Evolutionary conservation across 2,329 filamentous ascomycete genomes (phyloP).

Genomic region (Colletotrichum viniferum): DNA sequence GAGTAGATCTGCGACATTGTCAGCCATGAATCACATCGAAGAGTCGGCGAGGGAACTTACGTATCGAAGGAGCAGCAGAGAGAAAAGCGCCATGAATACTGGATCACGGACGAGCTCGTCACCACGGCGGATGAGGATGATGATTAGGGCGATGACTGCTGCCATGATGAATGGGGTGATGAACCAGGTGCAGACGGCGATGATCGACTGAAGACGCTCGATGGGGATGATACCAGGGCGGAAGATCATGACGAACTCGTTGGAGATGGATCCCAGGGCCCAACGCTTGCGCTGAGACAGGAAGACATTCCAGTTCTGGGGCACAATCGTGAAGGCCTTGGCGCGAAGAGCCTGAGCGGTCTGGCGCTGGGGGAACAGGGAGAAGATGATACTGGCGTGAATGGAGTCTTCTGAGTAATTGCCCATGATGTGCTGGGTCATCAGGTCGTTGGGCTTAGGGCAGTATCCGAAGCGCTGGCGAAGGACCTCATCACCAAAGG

Average conservation of each 20-base stretch:
- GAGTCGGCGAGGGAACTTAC: conserved; percentile 32
- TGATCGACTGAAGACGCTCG: conserved; percentile 47
- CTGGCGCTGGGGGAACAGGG: conserved; percentile 44
- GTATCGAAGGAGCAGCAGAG: conserved; percentile 40
- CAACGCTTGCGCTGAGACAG: conserved; percentile 53
- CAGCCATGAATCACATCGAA: background rate
- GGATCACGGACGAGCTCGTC: conserved; percentile 36
- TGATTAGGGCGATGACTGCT: conserved; percentile 39
- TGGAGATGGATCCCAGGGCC: conserved; percentile 52
- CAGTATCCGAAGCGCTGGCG: conserved; percentile 52
- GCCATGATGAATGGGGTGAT: conserved; percentile 50
- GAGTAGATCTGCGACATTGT: conserved; percentile 38
- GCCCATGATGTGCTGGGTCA: conserved; percentile 53
- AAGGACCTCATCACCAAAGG: conserved; percentile 50
- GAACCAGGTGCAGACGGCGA: conserved; percentile 51
- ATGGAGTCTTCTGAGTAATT: conserved; percentile 55
- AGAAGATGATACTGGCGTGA: conserved; percentile 53
- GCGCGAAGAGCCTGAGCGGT: conserved; percentile 52
- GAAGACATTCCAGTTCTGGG: conserved; percentile 49
- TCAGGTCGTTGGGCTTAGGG: conserved; percentile 51
- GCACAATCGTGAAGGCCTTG: conserved; percentile 51
- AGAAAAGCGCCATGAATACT: conserved; percentile 41
- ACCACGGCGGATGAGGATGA: conserved; percentile 37
- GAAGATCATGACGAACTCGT: conserved; percentile 54
- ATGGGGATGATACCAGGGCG: conserved; percentile 44